Conservation (phyloP, 2,329 filamentous ascomycete species). For the Claviceps capensis region DNA sequence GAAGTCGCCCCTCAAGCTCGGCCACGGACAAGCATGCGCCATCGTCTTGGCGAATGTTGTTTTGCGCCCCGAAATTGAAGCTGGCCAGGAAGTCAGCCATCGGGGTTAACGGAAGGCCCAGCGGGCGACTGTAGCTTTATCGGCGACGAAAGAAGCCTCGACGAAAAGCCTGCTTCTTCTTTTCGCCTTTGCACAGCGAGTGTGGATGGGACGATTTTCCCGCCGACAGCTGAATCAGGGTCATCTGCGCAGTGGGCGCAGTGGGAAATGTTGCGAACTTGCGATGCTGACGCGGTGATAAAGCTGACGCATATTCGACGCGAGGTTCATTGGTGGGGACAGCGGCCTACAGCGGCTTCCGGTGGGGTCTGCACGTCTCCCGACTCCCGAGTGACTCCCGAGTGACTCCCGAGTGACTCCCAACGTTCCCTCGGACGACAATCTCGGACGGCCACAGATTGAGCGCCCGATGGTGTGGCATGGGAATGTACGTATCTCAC, state of each 20-base stretch:
- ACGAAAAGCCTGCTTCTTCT: background rate
- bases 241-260: background rate
- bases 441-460: too few species aligned
- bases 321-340: background rate
- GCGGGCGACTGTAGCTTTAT: background rate
- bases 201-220: background rate
- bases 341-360: too few species aligned
- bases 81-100: slow-evolving; percentile 27
- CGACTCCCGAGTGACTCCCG: too few species aligned
- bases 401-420: too few species aligned
- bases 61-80: slow-evolving; percentile 17
- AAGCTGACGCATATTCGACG: background rate
- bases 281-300: background rate
- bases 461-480: too few species aligned
- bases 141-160: background rate
- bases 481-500: too few species aligned
- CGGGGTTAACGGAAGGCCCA: background rate
- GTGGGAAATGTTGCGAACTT: background rate
- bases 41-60: slow-evolving; percentile 11
- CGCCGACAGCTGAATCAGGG: background rate
- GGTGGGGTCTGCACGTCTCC: too few species aligned
- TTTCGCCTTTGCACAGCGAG: background rate
- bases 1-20: slow-evolving; percentile 34
- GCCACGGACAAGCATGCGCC: slow-evolving; percentile 21
- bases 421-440: too few species aligned